These are phyloP conservation scores for cucumber (Cucumis sativus) DNA, from an alignment of 306 rosid species.

Conservation along the genomic window DNA sequence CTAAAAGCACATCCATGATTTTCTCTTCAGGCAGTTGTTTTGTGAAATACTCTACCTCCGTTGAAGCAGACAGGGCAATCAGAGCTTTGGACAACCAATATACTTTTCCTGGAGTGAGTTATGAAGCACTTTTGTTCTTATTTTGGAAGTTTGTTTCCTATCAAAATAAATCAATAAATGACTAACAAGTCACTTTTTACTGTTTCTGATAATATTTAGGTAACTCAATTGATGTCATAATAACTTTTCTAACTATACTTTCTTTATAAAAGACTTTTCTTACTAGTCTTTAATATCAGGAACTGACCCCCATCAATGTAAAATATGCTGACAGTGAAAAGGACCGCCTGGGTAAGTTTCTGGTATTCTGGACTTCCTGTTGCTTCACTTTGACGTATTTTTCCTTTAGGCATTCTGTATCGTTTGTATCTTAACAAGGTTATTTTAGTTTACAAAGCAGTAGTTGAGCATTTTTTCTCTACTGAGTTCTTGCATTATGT, in stretches of 20 bases:
- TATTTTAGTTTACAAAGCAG: neutral
- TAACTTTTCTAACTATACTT: constrained; percentile 7
- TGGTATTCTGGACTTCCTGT: neutral
- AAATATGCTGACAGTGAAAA: constrained; percentile 59
- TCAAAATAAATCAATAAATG: neutral
- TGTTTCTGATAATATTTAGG: constrained; percentile 14
- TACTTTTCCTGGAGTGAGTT: constrained; percentile 72
- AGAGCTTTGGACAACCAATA: constrained; percentile 54
- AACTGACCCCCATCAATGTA: constrained; percentile 44
- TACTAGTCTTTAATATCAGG: constrained; percentile 28
- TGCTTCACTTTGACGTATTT: neutral
- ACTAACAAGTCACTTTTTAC: constrained; percentile 4
- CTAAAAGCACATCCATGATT: constrained; percentile 15
- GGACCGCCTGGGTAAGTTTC: constrained; percentile 52
- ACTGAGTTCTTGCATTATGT: neutral
- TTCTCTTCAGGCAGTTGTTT: constrained; percentile 67
- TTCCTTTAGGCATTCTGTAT: neutral
- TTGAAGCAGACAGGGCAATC: constrained; percentile 73
- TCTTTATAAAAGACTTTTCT: neutral
- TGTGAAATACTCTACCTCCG: constrained; percentile 54
- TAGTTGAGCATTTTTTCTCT: neutral
- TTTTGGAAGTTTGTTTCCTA: neutral
- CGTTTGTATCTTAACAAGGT: neutral
- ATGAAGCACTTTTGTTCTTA: neutral
- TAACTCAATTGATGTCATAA: constrained; percentile 2